These are phyloP conservation scores for Bryum argenteum DNA, from an alignment of 225 moss, liverwort and hornwort species.

Conservation along the genomic window DNA sequence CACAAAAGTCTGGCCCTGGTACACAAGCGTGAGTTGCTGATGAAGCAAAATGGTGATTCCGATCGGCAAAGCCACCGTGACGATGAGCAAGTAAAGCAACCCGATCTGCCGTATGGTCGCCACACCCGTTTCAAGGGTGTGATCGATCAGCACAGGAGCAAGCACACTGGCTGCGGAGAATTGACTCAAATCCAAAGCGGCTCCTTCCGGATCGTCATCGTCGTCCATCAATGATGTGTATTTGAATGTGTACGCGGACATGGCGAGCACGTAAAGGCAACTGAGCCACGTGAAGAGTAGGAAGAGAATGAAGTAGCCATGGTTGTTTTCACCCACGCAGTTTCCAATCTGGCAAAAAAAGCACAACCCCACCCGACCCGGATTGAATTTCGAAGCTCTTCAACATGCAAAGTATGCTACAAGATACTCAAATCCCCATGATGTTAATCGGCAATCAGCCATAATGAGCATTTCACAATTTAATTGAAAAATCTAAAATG, in stretches of 20 bases:
- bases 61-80: constrained; percentile 59
- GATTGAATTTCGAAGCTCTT: no score
- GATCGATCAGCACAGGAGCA: constrained; percentile 44
- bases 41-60: constrained; percentile 76
- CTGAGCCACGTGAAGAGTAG: constrained; percentile 68
- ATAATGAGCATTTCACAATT: no score
- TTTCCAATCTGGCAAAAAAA: constrained; percentile 72
- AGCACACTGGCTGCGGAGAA: constrained; percentile 35
- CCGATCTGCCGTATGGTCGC: constrained; percentile 55
- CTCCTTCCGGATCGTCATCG: constrained; percentile 25
- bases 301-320: constrained; percentile 84
- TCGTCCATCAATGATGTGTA: constrained; percentile 47
- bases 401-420: no score
- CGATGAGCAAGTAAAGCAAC: constrained; percentile 65
- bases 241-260: constrained; percentile 66
- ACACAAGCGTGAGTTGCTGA: constrained; percentile 76
- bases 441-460: no score
- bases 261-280: constrained; percentile 72
- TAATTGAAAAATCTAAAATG: no score
- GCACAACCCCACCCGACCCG: neutral
- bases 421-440: no score
- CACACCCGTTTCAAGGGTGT: constrained; percentile 40
- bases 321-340: constrained; percentile 90
- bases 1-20: constrained; percentile 75
- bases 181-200: constrained; percentile 38